Conservation (phyloP, 2,329 filamentous ascomycete genomes). For the Colletotrichum destructivum region DNA sequence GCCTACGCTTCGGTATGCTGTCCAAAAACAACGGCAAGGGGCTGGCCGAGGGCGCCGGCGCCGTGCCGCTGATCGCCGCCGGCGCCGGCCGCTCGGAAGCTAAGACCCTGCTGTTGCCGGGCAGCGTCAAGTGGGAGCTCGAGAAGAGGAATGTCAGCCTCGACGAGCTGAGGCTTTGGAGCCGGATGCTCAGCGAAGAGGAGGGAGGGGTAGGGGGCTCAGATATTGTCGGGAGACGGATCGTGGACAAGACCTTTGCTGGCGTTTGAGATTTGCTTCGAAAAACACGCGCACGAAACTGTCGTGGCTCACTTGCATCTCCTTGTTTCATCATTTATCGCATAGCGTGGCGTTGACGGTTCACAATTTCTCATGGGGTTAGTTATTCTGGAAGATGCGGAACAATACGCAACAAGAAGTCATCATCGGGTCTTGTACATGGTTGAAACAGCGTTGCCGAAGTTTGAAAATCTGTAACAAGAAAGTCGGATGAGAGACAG, state of each 20-base stretch:
- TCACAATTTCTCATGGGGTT: background rate
- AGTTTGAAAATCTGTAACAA: background rate
- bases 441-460: background rate
- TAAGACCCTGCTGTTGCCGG: constrained; percentile 10
- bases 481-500: no score
- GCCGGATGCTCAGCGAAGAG: constrained; percentile 44
- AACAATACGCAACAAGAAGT: background rate
- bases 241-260: constrained; percentile 41
- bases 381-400: background rate
- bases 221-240: constrained; percentile 40
- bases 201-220: constrained; percentile 32
- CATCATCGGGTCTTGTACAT: background rate
- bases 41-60: constrained; percentile 12
- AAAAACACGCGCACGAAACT: no score
- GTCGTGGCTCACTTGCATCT: background rate
- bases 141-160: constrained; percentile 40
- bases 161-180: constrained; percentile 46
- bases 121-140: constrained; percentile 40
- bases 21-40: constrained; percentile 52
- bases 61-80: constrained; percentile 27
- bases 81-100: background rate
- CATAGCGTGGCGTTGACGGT: constrained; percentile 39
- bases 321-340: constrained; percentile 15
- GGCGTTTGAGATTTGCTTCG: constrained; percentile 30
- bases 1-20: constrained; percentile 86